Evolutionary conservation across 1,139 yeast genomes (phyloP), one percentile per base, ranked within the genome.

Genomic region (Nematodospora anomalae): DNA sequence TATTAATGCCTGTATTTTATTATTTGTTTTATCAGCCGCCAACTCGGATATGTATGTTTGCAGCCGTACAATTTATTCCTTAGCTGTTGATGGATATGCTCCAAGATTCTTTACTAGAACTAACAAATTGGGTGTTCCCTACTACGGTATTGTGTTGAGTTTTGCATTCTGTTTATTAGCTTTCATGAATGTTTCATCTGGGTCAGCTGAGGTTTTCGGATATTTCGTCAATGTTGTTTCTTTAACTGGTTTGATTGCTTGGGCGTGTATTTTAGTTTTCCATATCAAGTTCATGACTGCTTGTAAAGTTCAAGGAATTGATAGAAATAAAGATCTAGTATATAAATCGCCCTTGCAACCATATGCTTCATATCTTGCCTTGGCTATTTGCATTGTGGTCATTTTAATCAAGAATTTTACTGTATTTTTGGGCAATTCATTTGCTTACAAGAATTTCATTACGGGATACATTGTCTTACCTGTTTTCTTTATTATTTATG

Each of bases 401-500:
- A 71, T 81, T n/a, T 52, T 84, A 36, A 75, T 82, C 55, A 84
- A 85, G 63, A 83, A 83, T 58, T 83, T 83, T 58, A 80, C 88
- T 1, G 89, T 79, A 4, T 83, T 83, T 62, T 63, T 83, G 50
- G 75, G 71, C 33, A 54, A 61, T 37, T 58, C 76, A 71, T 53
- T 80, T 74, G 63, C 49, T 31, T 55, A 55, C 37, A 50, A 79
- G 72, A 62, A 64, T 23, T 83, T 84, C 53, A 80, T 84, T 52
- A 83, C 92, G 27, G 89, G 90, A 33, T 84, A 84, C 64, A 81
- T 84, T 54, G 86, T 86, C 34, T 69, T 84, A 39, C 92, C 92
- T 22, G 78, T 82, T 18, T 84, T 74, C 50, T 35, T 80, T 28
- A 57, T 76, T 33, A 65, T 76, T 48, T 72, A 64, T 47, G 52